Conservation (phyloP, 1,284 basidiomycete genomes). For the Porodaedalea pini region DNA sequence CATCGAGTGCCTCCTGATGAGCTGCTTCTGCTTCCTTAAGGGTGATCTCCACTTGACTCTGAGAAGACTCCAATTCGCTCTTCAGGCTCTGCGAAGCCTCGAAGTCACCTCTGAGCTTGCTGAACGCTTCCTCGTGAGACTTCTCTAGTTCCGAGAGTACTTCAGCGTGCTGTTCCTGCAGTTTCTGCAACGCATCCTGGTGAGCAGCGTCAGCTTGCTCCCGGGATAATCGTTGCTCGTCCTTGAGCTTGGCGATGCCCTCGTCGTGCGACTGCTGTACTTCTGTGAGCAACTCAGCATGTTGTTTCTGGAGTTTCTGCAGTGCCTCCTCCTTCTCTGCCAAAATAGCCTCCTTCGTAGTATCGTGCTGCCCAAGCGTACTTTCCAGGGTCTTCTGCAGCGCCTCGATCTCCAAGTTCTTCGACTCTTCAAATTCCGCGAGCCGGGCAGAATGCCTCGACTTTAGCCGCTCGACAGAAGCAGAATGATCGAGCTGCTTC, state of each 20-base stretch:
- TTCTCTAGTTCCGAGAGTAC: constrained; percentile 47
- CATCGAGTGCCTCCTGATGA: constrained; percentile 27
- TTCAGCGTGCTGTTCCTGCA: constrained; percentile 54
- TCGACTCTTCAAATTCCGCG: constrained; percentile 32
- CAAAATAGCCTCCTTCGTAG: constrained; percentile 37
- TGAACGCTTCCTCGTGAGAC: constrained; percentile 52
- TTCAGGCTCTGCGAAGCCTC: constrained; percentile 26
- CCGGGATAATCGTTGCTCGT: constrained; percentile 16
- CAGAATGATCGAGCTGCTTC: constrained; percentile 57
- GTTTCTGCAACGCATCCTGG: constrained; percentile 42
- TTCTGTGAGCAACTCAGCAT: constrained; percentile 51
- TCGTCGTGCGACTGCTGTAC: constrained; percentile 52
- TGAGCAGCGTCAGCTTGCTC: constrained; percentile 29
- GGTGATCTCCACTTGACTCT: constrained; percentile 8
- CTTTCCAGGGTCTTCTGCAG: constrained; percentile 36
- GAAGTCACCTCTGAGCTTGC: constrained; percentile 23
- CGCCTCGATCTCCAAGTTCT: constrained; percentile 42
- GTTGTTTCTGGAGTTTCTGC: constrained; percentile 50
- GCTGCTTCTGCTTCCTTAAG: constrained; percentile 18
- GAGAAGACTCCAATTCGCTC: constrained; percentile 10
- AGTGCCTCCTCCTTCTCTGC: constrained; percentile 51
- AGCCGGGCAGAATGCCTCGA: constrained; percentile 38
- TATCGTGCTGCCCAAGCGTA: constrained; percentile 40
- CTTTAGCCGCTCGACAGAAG: constrained; percentile 39
- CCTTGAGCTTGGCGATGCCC: constrained; percentile 45